These are phyloP conservation scores for Macrophomina tecta DNA, from an alignment of 2,329 filamentous ascomycete species.

Conservation along the genomic window DNA sequence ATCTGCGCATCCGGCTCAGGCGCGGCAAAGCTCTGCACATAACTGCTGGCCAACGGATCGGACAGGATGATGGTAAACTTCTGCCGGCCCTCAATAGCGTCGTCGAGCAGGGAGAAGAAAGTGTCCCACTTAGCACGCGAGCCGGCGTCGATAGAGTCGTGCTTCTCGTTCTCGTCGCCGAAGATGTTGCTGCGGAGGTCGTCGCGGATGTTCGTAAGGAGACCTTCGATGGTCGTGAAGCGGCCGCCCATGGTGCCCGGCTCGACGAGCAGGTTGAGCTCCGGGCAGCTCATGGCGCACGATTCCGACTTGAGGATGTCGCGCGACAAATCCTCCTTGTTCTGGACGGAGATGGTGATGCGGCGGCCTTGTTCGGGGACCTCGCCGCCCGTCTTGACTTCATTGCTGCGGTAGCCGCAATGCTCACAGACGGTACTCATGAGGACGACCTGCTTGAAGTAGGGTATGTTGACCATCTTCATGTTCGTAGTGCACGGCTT, in stretches of 20 bases:
- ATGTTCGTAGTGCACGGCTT: conserved; percentile 89
- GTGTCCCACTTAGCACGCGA: conserved; percentile 75
- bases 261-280: conserved; percentile 85
- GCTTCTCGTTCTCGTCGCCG: conserved; percentile 53
- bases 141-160: conserved; percentile 72
- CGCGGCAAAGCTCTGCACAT: conserved; percentile 83
- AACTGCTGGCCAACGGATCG: conserved; percentile 90
- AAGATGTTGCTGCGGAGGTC: conserved; percentile 91
- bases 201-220: conserved; percentile 88
- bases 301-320: conserved; percentile 98
- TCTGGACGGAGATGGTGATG: conserved; percentile 77
- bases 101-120: conserved; percentile 80
- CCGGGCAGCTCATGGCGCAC: conserved; percentile 83
- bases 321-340: conserved; percentile 75
- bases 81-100: conserved; percentile 79
- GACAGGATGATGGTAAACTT: conserved; percentile 83
- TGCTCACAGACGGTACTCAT: conserved; percentile 92
- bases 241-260: conserved; percentile 93
- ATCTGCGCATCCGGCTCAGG: conserved; percentile 86
- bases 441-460: conserved; percentile 96
- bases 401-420: conserved; percentile 94
- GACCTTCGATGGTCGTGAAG: conserved; percentile 95
- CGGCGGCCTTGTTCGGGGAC: conserved; percentile 85
- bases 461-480: conserved; percentile 98
- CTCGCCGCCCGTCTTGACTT: conserved; percentile 95